These are phyloP conservation scores for Trametes meyenii DNA, from an alignment of 768 basidiomycete genomes.

Conservation along the genomic window DNA sequence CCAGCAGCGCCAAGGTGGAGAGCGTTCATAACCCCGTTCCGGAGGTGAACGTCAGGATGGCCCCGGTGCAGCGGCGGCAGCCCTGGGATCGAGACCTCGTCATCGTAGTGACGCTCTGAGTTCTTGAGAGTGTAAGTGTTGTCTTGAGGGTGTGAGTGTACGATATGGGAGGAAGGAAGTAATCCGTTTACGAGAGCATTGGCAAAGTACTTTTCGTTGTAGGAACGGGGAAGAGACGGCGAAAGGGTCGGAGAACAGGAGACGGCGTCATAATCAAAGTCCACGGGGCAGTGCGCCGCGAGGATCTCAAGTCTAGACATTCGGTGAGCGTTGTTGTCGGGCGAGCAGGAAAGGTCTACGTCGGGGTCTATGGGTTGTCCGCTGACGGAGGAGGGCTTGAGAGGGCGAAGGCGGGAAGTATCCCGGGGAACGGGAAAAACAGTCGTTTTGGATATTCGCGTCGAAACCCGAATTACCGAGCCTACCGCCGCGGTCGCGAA, in stretches of 20 bases:
- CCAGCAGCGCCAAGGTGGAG: constrained; percentile 51
- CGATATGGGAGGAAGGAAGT: constrained; percentile 12
- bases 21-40: constrained; percentile 75
- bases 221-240: constrained; percentile 24
- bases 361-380: constrained; percentile 29
- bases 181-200: constrained; percentile 28
- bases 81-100: constrained; percentile 55
- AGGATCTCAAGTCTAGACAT: constrained; percentile 67
- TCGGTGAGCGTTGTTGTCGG: constrained; percentile 22
- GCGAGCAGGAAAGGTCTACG: constrained; percentile 28
- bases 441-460: constrained; percentile 31
- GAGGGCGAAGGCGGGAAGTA: constrained; percentile 5
- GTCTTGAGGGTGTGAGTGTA: constrained; percentile 15
- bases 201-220: constrained; percentile 29
- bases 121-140: constrained; percentile 13
- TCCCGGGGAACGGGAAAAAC: constrained; percentile 19
- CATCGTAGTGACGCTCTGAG: constrained; percentile 31
- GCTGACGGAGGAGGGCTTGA: constrained; percentile 9
- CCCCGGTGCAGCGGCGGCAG: constrained; percentile 71
- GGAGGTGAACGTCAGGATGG: constrained; percentile 72
- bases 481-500: constrained; percentile 74
- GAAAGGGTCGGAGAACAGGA: constrained; percentile 32
- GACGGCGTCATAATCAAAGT: constrained; percentile 33
- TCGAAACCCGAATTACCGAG: constrained; percentile 62
- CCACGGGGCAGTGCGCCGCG: constrained; percentile 35